Evolutionary conservation across 176 grass and related monocot genomes (phyloP).

Genomic region (Juncus effusus): DNA sequence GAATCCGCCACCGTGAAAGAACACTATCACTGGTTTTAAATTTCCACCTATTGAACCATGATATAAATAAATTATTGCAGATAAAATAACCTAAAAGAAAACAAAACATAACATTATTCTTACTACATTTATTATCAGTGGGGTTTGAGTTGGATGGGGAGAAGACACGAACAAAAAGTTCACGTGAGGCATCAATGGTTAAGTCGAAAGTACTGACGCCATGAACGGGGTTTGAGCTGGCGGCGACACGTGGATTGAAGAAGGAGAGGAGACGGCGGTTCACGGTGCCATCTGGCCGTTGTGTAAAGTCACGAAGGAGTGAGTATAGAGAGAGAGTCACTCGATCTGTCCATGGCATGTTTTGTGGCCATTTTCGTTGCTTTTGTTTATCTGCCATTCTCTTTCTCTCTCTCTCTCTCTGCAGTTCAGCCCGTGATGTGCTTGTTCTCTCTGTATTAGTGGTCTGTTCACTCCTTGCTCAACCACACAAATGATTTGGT

Average conservation of each 20-base stretch:
- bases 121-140: constrained; percentile 4
- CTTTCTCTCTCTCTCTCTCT: constrained; percentile 3
- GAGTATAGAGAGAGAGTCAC: constrained; percentile 31
- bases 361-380: not conserved
- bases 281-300: constrained; percentile 47
- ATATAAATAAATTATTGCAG: too few relatives aligned
- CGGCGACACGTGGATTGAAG: constrained; percentile 21
- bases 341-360: constrained; percentile 30
- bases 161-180: constrained; percentile 59
- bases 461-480: not conserved
- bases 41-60: not conserved
- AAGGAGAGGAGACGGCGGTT: constrained; percentile 57
- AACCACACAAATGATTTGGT: too few relatives aligned
- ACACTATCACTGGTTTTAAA: constrained; percentile 40
- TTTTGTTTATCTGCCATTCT: not conserved
- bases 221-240: constrained; percentile 17
- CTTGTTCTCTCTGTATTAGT: not conserved
- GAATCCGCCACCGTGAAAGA: constrained; percentile 81
- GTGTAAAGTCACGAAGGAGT: constrained; percentile 23
- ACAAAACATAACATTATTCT: not conserved
- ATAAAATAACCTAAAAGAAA: too few relatives aligned
- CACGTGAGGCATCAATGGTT: constrained; percentile 42
- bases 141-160: not conserved
- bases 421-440: not conserved
- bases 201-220: constrained; percentile 50